A percentile compares a stretch with the other conserved stretches of the same genome.
Evolutionary conservation across 2,329 filamentous ascomycete genomes (phyloP).

Genomic region (Pseudodiploospora longispora): DNA sequence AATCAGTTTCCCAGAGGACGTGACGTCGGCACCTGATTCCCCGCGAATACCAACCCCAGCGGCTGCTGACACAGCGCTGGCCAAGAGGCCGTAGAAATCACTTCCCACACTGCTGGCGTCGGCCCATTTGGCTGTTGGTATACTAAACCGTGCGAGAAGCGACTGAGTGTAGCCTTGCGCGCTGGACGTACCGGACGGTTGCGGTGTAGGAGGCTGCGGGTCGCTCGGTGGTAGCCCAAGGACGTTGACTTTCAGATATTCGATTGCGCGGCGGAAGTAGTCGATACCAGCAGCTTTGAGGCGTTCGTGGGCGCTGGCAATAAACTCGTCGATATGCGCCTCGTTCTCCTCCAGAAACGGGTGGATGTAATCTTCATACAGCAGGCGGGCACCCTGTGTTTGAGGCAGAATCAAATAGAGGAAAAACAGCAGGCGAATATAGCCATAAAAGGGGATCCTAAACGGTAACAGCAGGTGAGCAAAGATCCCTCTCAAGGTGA

Average conservation of each 20-base stretch:
- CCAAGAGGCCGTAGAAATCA: slow-evolving; percentile 73
- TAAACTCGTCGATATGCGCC: slow-evolving; percentile 80
- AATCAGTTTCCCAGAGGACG: slow-evolving; percentile 53
- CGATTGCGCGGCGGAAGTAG: slow-evolving; percentile 64
- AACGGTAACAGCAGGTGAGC: background rate
- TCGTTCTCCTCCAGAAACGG: slow-evolving; percentile 87
- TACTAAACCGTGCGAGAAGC: slow-evolving; percentile 77
- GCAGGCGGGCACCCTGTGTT: slow-evolving; percentile 80
- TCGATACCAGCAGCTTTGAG: slow-evolving; percentile 68
- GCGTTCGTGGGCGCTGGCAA: slow-evolving; percentile 70
- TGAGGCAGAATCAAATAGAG: slow-evolving; percentile 95
- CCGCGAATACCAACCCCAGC: slow-evolving; percentile 33
- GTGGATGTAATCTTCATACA: slow-evolving; percentile 81
- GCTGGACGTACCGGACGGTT: slow-evolving; percentile 32
- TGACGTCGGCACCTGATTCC: slow-evolving; percentile 13
- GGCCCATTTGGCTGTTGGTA: slow-evolving; percentile 58
- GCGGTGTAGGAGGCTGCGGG: slow-evolving; percentile 26
- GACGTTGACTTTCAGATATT: slow-evolving; percentile 64
- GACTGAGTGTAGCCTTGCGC: slow-evolving; percentile 65
- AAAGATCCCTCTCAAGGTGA: background rate
- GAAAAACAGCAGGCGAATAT: slow-evolving; percentile 78
- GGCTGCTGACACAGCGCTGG: slow-evolving; percentile 62
- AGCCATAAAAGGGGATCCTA: slow-evolving; percentile 88
- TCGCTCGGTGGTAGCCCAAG: slow-evolving; percentile 62
- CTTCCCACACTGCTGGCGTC: slow-evolving; percentile 34